Evolutionary conservation across 495 filamentous ascomycete genomes (phyloP).

Genomic region (Penicillium turbatum): DNA sequence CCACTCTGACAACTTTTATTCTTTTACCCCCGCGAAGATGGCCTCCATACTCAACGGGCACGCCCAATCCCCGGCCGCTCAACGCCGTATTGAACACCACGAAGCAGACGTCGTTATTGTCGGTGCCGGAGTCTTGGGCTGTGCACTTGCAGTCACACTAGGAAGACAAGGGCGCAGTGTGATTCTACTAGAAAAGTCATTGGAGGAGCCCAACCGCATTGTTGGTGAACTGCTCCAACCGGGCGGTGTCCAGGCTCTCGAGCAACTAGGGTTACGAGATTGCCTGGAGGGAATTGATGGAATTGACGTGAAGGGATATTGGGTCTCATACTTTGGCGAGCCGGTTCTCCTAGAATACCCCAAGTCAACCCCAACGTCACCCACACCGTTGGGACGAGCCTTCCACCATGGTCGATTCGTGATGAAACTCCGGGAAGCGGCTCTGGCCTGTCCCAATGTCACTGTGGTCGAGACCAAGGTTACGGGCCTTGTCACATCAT

Average conservation of each 20-base stretch:
- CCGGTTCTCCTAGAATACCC: conserved; percentile 77
- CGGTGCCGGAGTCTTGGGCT: conserved; percentile 86
- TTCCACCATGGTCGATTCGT: conserved; percentile 89
- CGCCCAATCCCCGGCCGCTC: conserved; percentile 26
- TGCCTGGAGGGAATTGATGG: conserved; percentile 91
- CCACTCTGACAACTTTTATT: conserved; percentile 2
- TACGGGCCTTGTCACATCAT: conserved; percentile 54
- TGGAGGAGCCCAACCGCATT: conserved; percentile 94
- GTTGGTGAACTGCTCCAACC: conserved; percentile 95
- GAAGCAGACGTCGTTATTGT: conserved; percentile 80
- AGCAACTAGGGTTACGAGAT: conserved; percentile 70
- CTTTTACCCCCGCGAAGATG: conserved; percentile 14
- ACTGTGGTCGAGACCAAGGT: conserved; percentile 71
- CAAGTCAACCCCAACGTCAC: conserved; percentile 25
- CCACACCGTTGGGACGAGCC: conserved; percentile 57
- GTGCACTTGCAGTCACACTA: conserved; percentile 78
- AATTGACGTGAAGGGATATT: conserved; percentile 75
- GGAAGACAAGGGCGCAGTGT: conserved; percentile 88
- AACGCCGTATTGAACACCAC: conserved; percentile 49
- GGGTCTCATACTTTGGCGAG: conserved; percentile 76
- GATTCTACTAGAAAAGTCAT: conserved; percentile 79
- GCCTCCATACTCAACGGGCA: conserved; percentile 27
- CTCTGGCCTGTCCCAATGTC: conserved; percentile 62
- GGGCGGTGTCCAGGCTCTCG: conserved; percentile 77
- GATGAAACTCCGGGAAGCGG: conserved; percentile 65